Evolutionary conservation across 2,329 filamentous ascomycete genomes (phyloP), one percentile per base, ranked within the genome.

Genomic region (Pleurostoma richardsiae): DNA sequence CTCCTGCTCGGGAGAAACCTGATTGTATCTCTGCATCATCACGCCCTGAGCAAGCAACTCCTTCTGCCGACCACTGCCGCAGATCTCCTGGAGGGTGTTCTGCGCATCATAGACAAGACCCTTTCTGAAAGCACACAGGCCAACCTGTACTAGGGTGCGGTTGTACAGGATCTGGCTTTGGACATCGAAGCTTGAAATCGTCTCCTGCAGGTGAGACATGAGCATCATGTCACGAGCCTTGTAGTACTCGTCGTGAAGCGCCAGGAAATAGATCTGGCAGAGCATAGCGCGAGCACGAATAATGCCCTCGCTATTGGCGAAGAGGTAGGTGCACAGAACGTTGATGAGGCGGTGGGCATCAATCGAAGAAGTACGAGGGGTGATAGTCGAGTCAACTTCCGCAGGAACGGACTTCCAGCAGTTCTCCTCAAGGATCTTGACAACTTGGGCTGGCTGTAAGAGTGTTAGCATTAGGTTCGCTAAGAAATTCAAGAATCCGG

Each of bases 101-200:
- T 99, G 95, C 30, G 94, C 91, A 64, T 99, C 94, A 66, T 96
- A 99, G 53, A 99, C 87, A 30, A 99, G 84, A 45, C 94, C 94
- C 59, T 91, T 90, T 54, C 95, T 88, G 86, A 99, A 99, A 39
- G 94, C 95, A 65, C 95, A 99, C 48, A 99, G 88, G 58, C 94
- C 95, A 50, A 99, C 92, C 71, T 99, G 94, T 39, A 97, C 95
- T 31, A 99, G 80, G 2, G 94, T 96, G 56, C 94, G 85, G 81
- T 99, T 99, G 84, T 95, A 99, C 48, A 99, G 85, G 52, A 99
- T 99, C 72, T 99, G 94, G 47, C 90, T 95, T 73, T 86, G 90
- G 57, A 99, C 88, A 62, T 99, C 94, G 63, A 99, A 99, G 72
- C 88, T 95, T 72, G 82, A 81, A 66, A 99, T 99, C 46, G 88